Evolutionary conservation across 2,329 filamentous ascomycete species (phyloP).

Genomic region (Teratosphaeria pseudoeucalypti): DNA sequence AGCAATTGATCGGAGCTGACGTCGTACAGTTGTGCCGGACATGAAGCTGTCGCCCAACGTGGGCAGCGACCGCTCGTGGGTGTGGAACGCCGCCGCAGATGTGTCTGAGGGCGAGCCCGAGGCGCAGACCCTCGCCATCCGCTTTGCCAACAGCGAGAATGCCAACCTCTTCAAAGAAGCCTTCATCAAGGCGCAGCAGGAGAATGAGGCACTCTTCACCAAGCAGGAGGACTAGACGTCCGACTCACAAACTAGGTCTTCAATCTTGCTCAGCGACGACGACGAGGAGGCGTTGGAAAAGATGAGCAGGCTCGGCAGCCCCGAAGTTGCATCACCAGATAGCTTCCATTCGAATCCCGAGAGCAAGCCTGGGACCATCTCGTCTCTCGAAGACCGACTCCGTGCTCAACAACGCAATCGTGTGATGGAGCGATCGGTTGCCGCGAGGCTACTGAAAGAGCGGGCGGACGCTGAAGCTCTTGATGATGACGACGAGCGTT

Average conservation of each 20-base stretch:
- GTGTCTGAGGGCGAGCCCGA: slow-evolving; percentile 97
- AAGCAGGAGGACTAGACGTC: slow-evolving; percentile 14
- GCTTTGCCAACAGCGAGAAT: slow-evolving; percentile 95
- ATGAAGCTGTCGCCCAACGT: slow-evolving; percentile 99
- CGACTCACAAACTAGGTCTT: background rate
- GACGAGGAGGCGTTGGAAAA: background rate
- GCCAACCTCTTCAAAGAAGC: slow-evolving; percentile 96
- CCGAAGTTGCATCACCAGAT: background rate
- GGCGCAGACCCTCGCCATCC: slow-evolving; percentile 89
- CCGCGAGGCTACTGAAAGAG: background rate
- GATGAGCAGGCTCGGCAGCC: background rate
- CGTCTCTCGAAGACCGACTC: background rate
- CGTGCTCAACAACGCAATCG: background rate
- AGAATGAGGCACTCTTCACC: slow-evolving; percentile 79
- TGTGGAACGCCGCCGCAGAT: slow-evolving; percentile 96
- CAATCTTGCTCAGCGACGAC: background rate
- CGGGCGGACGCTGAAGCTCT: background rate
- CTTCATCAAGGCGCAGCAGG: slow-evolving; percentile 92
- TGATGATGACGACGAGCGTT: background rate
- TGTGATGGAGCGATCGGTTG: background rate
- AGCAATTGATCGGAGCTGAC: slow-evolving; percentile 3
- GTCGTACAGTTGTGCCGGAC: slow-evolving; percentile 70
- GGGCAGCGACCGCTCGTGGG: slow-evolving; percentile 96
- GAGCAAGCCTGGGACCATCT: background rate
- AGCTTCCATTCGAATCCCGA: background rate